These are phyloP conservation scores for Coniochaeta sp. DNA, from an alignment of 2,329 filamentous ascomycete species.

Conservation along the genomic window DNA sequence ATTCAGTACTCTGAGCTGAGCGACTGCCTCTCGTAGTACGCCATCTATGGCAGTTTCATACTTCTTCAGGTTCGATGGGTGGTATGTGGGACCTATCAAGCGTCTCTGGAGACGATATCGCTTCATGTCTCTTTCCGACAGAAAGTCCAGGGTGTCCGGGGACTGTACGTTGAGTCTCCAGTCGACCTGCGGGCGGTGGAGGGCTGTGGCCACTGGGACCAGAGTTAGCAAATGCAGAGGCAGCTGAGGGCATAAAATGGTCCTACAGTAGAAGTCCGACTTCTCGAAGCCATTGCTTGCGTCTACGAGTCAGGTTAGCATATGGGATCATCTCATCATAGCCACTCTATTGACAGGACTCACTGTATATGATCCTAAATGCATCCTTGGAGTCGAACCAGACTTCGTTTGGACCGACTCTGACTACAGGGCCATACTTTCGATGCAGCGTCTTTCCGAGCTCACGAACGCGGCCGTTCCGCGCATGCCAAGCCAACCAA, in stretches of 20 bases:
- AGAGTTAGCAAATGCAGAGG: not conserved
- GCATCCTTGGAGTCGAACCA: slow-evolving; percentile 43
- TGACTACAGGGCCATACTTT: slow-evolving; percentile 41
- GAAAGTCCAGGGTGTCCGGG: slow-evolving; percentile 39
- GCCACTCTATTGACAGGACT: slow-evolving; percentile 4
- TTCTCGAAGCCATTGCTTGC: slow-evolving; percentile 40
- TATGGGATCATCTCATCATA: not conserved
- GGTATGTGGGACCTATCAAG: slow-evolving; percentile 41
- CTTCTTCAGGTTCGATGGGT: slow-evolving; percentile 31
- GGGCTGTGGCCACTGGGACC: slow-evolving; percentile 33
- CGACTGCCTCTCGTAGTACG: slow-evolving; percentile 27
- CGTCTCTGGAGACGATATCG: slow-evolving; percentile 42
- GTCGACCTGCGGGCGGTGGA: slow-evolving; percentile 34
- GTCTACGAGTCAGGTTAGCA: slow-evolving; percentile 20
- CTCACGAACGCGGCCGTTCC: slow-evolving; percentile 32
- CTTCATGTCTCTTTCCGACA: slow-evolving; percentile 38
- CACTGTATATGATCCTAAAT: slow-evolving; percentile 40
- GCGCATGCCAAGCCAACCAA: slow-evolving; percentile 40
- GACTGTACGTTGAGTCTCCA: slow-evolving; percentile 28
- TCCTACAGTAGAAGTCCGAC: slow-evolving; percentile 43
- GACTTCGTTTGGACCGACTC: slow-evolving; percentile 45
- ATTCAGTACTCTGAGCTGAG: slow-evolving; percentile 25
- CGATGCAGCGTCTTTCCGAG: slow-evolving; percentile 36
- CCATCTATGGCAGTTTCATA: slow-evolving; percentile 32
- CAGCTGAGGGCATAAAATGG: not conserved